Percentiles rank a stretch among this genome's conserved stretches.
Evolutionary conservation across 2,329 filamentous ascomycete species (phyloP).

Genomic region (Fusarium avenaceum): DNA sequence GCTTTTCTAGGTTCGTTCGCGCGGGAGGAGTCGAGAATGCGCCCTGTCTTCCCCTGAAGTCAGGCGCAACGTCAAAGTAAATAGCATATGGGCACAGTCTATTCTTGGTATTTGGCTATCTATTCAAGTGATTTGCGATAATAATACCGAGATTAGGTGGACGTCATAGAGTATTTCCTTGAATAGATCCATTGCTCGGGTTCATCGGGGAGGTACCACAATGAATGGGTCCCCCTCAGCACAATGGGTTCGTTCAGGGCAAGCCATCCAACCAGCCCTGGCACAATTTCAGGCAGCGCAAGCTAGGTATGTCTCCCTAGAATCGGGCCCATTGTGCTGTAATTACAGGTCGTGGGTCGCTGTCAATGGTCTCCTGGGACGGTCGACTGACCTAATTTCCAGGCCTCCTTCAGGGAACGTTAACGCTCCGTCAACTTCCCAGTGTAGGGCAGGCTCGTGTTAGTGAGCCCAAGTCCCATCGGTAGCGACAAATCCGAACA

Average conservation of each 20-base stretch:
- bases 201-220: slow-evolving; percentile 34
- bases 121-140: slow-evolving; percentile 13
- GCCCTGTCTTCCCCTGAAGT: slow-evolving; percentile 34
- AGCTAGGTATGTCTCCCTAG: slow-evolving; percentile 19
- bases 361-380: slow-evolving; percentile 6
- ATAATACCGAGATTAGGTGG: slow-evolving; percentile 26
- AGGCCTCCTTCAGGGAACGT: slow-evolving; percentile 25
- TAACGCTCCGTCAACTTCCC: slow-evolving; percentile 22
- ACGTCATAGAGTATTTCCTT: slow-evolving; percentile 21
- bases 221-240: slow-evolving; percentile 33
- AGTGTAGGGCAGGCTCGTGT: slow-evolving; percentile 37
- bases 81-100: slow-evolving; percentile 7
- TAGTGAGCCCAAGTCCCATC: slow-evolving; percentile 47
- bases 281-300: slow-evolving; percentile 32
- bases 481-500: slow-evolving; percentile 57
- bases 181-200: slow-evolving; percentile 27
- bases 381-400: slow-evolving; percentile 15
- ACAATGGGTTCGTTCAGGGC: slow-evolving; percentile 42
- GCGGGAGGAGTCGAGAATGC: slow-evolving; percentile 38
- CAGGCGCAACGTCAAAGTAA: slow-evolving; percentile 16
- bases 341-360: slow-evolving; percentile 23
- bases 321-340: slow-evolving; percentile 7
- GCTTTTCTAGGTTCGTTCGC: slow-evolving; percentile 42
- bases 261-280: slow-evolving; percentile 42
- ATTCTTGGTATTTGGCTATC: slow-evolving; percentile 10